Conservation (phyloP, 2,329 filamentous ascomycete genomes). For the Macroventuria anomochaeta region DNA sequence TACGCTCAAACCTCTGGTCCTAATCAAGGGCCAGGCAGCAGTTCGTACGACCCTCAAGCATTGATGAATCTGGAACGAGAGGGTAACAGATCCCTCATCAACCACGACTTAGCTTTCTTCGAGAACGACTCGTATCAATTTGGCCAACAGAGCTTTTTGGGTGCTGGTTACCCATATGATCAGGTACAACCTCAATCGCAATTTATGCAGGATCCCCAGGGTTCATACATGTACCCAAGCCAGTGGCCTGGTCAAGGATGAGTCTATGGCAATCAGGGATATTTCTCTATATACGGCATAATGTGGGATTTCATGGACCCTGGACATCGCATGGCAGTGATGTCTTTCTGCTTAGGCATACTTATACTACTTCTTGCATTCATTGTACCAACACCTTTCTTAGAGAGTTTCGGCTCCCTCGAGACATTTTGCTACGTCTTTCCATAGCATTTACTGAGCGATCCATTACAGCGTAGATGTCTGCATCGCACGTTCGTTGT, state of each 20-base stretch:
- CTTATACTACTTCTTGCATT: not conserved
- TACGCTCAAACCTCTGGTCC: conserved; percentile 5
- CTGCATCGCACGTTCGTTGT: not conserved
- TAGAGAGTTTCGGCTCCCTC: not conserved
- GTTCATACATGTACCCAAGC: not conserved
- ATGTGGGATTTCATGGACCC: not conserved
- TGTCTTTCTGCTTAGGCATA: not conserved
- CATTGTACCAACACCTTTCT: not conserved
- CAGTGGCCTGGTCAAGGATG: not conserved
- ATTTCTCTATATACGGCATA: no score
- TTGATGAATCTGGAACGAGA: conserved; percentile 4
- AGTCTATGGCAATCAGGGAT: not conserved
- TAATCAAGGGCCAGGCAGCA: not conserved
- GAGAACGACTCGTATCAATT: not conserved
- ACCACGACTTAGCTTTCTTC: not conserved
- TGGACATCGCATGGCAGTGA: not conserved
- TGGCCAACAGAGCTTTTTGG: not conserved
- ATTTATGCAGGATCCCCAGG: not conserved
- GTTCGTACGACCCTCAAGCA: conserved; percentile 1
- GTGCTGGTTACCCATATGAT: not conserved
- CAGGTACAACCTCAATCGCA: not conserved
- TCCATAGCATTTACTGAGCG: not conserved
- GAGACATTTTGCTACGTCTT: not conserved
- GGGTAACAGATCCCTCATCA: not conserved
- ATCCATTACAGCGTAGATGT: not conserved